Evolutionary conservation across 768 basidiomycete genomes (phyloP).

Genomic region (Macrolepiota fuliginosa): DNA sequence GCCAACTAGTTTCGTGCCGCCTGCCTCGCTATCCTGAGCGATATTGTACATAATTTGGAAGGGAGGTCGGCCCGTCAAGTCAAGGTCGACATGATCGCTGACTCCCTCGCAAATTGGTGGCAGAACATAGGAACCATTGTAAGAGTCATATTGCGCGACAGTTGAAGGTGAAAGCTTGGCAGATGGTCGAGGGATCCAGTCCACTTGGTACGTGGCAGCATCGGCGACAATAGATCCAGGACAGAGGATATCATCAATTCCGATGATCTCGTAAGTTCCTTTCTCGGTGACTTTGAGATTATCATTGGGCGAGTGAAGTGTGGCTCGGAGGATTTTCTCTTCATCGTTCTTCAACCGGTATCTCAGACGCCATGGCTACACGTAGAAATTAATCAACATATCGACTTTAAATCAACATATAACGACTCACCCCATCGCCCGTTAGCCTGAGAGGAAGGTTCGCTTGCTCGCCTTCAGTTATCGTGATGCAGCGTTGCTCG

Average conservation of each 20-base stretch:
- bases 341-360: constrained; percentile 58
- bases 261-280: constrained; percentile 73
- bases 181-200: constrained; percentile 78
- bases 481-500: constrained; percentile 52
- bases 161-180: constrained; percentile 65
- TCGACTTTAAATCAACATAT: neutral
- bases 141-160: constrained; percentile 51
- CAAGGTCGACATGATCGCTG: constrained; percentile 80
- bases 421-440: constrained; percentile 74
- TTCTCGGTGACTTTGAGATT: constrained; percentile 69
- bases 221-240: constrained; percentile 64
- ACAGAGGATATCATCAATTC: constrained; percentile 85
- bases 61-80: constrained; percentile 81
- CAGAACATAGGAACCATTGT: constrained; percentile 75
- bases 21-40: constrained; percentile 63
- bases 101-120: constrained; percentile 80
- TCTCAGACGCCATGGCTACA: constrained; percentile 83
- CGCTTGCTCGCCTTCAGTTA: constrained; percentile 73
- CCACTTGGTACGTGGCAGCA: constrained; percentile 65
- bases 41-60: constrained; percentile 93
- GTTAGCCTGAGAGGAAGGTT: constrained; percentile 82
- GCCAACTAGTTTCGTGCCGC: constrained; percentile 68
- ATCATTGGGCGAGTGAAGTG: constrained; percentile 63
- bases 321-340: constrained; percentile 36
- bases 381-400: neutral